Evolutionary conservation across 2,329 filamentous ascomycete genomes (phyloP), one percentile per base, ranked within the genome.

Genomic region (Pyricularia sp.): DNA sequence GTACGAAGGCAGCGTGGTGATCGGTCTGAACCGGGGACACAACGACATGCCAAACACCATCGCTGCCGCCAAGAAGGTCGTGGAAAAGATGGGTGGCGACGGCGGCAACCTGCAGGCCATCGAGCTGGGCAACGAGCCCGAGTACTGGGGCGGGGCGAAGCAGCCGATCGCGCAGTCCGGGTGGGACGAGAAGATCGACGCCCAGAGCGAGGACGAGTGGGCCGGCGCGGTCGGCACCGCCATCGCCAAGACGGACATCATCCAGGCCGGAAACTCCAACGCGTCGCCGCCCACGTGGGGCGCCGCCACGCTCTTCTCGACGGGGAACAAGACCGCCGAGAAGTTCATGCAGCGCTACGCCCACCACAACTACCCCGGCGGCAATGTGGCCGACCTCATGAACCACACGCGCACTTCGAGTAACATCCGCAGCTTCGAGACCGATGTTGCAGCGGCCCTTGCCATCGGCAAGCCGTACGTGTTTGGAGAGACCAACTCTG

Each of bases 61-160:
- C 40, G 75, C 76, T 0, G 83, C 82, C 0, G 82, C 82, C 1
- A 76, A 75, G 59, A 69, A 76, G 0, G 82, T 78, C 0, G 75
- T 78, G 10, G 68, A 68, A 1, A 69, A 73, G n/a, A 80, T 84
- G 68, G 68, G 40, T 19, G 40, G 40, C 40, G 8, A n/a, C 40
- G 6, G 10, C 2, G 40, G 66, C 4, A 84, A 83, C 66, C 70
- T 85, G 12, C 73, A 79, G 22, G 80, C 82, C 2, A 81, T 85
- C 40, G 82, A 85, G 69, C 73, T 85, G 1, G 82, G 82, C 1
- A 85, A 85, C 68, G 82, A 85, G 65, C 82, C 83, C 3, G 80
- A 84, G 67, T 83, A 78, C 67, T 78, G 73, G 65, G 64, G 70
- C 13, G 70, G 69, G 33, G 71, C 73, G 60, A 70, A 70, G 5